Evolutionary conservation across 805 yeast genomes (phyloP), one percentile per base, ranked within the genome.

Genomic region (Zygosaccharomyces gambellarensis): DNA sequence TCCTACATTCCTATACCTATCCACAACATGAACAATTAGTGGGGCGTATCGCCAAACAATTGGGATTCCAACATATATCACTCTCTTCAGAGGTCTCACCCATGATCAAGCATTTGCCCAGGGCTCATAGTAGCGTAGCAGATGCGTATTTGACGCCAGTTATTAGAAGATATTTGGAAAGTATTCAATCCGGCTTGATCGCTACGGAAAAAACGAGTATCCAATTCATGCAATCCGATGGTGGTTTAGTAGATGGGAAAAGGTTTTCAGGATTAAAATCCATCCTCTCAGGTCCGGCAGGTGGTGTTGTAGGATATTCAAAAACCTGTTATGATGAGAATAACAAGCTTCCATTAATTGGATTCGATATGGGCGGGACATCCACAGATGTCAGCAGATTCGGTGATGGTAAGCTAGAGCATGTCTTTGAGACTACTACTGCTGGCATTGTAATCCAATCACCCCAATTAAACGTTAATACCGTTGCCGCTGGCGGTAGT

Each of bases 191-290:
- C 2, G 94, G 94, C 3, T 75, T 87, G 51, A 67, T 67, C 22
- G 78, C 78, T 40, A 80, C 80, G 1, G 66, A 61, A 19, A 57
- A 62, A 17, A 67, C 77, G 2, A 65, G 67, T 42, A 79, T 87
- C 52, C 83, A 85, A 56, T 92, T 92, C 67, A 90, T 90, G 97
- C 96, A 90, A 68, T 86, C 95, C 10, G 96, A 90, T 66, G 98
- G 98, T 50, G 98, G 97, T 2, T 75, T 90, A 51, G 90, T 90
- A 19, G 88, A 88, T 48, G 90, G 94, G 59, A 73, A 80, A 14
- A 77, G 80, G 43, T 92, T 90, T 65, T 83, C 96, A 0, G 98
- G 98, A 1, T 72, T 90, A 38, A 77, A 82, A 57, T 96, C 97
- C 4, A 86, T 90, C 44, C 70, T 90, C 28, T 88, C 96, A 1